These are phyloP conservation scores for Cetraspora pellucida DNA, from an alignment of 192 early-diverging fungal genomes.

Conservation along the genomic window DNA sequence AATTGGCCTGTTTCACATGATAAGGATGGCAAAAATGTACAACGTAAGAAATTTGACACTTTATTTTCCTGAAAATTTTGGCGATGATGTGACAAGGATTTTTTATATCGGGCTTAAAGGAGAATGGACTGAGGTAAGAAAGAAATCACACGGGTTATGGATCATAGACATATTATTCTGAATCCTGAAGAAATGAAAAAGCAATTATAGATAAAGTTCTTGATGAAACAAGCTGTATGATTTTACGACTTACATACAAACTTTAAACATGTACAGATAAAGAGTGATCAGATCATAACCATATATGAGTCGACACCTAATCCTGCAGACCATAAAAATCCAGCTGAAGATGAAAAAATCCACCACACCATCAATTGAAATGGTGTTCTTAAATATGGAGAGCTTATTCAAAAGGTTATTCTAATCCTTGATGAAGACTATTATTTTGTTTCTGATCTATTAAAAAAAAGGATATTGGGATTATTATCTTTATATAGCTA, in stretches of 20 bases:
- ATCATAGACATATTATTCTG: too few relatives aligned
- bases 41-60: conserved; percentile 79
- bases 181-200: too few relatives aligned
- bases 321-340: conserved; percentile 71
- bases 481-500: too few relatives aligned
- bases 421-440: too few relatives aligned
- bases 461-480: too few relatives aligned
- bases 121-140: conserved; percentile 74
- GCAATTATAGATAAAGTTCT: background rate
- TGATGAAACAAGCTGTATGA: background rate
- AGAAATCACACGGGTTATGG: background rate
- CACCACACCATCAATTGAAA: conserved; percentile 52
- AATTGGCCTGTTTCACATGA: too few relatives aligned
- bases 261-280: conserved; percentile 45
- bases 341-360: conserved; percentile 48
- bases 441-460: too few relatives aligned
- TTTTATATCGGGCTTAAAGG: conserved; percentile 89
- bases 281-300: conserved; percentile 69
- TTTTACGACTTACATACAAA: background rate
- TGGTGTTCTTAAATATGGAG: background rate
- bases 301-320: conserved; percentile 75
- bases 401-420: background rate
- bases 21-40: conserved; percentile 71
- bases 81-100: conserved; percentile 73
- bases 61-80: conserved; percentile 81